These are phyloP conservation scores for Mortierella claussenii DNA, from an alignment of 192 early-diverging fungal genomes.

Conservation along the genomic window DNA sequence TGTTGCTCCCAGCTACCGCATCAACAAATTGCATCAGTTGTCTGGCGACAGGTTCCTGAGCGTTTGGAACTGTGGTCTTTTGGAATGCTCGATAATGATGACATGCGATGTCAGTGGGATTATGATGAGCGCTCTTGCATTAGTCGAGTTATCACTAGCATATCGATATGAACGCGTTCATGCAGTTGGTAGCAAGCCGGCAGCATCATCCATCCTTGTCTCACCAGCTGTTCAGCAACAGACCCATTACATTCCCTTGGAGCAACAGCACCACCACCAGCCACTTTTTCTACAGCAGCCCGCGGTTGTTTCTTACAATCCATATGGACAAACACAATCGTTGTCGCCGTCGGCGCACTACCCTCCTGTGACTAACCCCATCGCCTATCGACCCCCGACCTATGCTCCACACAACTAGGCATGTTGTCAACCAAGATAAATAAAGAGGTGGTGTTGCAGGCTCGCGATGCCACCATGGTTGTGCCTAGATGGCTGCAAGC, in stretches of 20 bases:
- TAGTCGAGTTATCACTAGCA: slow-evolving; percentile 2
- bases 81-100: slow-evolving; percentile 1
- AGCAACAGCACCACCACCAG: slow-evolving; percentile 6
- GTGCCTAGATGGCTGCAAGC: neutral
- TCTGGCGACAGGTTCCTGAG: neutral
- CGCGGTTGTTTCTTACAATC: slow-evolving; percentile 1
- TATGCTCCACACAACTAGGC: neutral
- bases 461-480: no score
- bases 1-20: slow-evolving; percentile 12
- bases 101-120: neutral
- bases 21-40: neutral
- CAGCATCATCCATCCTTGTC: slow-evolving; percentile 9
- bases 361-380: neutral
- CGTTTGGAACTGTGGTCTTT: neutral
- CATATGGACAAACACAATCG: slow-evolving; percentile 5
- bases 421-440: neutral
- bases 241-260: slow-evolving; percentile 21
- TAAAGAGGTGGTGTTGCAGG: no score
- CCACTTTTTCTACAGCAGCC: no score
- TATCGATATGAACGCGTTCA: neutral
- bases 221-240: slow-evolving; percentile 1
- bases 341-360: slow-evolving; percentile 7
- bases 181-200: neutral
- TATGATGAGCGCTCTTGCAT: neutral
- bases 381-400: neutral